phyloP scores from a whole-genome alignment of 495 filamentous ascomycete genomes.

The Lasiosphaeria ovina region DNA sequence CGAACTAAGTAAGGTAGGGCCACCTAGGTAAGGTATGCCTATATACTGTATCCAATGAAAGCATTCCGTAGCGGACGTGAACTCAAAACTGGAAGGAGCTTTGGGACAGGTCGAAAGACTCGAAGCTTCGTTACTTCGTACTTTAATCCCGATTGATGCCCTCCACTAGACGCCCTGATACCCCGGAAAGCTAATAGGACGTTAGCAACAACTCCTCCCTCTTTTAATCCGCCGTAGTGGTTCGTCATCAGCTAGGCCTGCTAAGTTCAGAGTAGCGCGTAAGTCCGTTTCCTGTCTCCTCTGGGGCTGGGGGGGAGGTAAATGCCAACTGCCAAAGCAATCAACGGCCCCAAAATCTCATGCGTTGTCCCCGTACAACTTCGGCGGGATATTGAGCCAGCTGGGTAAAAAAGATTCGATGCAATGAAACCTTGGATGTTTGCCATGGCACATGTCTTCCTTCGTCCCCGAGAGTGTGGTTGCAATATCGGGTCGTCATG shows the following conservation, averaged over 20 bases:
- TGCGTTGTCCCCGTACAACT: conserved; percentile 21
- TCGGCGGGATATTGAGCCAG: background rate
- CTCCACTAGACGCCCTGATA: background rate
- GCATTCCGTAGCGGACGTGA: background rate
- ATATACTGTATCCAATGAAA: background rate
- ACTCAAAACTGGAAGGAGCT: conserved; percentile 1
- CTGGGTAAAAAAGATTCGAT: background rate
- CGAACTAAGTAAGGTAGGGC: no score
- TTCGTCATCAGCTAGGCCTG: background rate
- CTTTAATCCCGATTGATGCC: no score
- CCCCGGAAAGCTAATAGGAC: background rate
- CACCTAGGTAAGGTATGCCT: no score
- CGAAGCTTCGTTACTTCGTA: no score
- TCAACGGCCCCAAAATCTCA: background rate
- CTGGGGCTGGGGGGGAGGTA: background rate
- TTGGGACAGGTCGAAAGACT: no score
- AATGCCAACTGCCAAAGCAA: background rate
- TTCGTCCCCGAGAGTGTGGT: conserved; percentile 23
- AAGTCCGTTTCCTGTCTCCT: background rate
- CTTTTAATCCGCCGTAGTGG: background rate
- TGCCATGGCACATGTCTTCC: conserved; percentile 10
- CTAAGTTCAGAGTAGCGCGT: background rate
- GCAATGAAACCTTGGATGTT: background rate
- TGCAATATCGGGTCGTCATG: conserved; percentile 28
- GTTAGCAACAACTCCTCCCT: background rate